Conservation (phyloP, 768 basidiomycete species). For the Termitomyces sp. region DNA sequence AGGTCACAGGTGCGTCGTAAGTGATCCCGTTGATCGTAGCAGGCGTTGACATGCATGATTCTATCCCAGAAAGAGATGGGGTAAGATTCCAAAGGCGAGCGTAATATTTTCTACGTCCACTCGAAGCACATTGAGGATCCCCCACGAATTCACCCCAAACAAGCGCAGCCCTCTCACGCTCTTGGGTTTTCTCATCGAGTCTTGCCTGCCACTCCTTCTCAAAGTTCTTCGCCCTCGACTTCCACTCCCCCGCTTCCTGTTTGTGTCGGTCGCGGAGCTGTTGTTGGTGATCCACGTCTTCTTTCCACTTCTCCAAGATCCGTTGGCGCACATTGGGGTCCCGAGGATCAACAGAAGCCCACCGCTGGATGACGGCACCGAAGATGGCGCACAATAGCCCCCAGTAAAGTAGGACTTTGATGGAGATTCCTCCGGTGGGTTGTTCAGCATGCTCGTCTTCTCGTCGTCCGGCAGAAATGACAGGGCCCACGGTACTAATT, state of each 20-base stretch:
- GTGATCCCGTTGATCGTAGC: conserved; percentile 13
- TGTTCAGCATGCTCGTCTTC: background rate
- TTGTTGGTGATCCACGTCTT: background rate
- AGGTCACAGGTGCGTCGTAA: conserved; percentile 6
- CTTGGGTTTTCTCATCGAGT: background rate
- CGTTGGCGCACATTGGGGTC: background rate
- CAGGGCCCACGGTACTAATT: no score
- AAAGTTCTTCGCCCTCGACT: background rate
- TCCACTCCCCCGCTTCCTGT: background rate
- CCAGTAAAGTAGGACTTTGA: background rate
- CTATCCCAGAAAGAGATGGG: conserved; percentile 1
- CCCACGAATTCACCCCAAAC: conserved; percentile 12
- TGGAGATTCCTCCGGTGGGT: background rate
- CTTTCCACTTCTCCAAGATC: background rate
- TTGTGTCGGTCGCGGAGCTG: background rate
- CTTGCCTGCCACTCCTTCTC: conserved; percentile 1
- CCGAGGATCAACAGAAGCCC: background rate
- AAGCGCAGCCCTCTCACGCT: conserved; percentile 4
- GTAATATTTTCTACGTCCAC: conserved; percentile 2
- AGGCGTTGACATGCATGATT: conserved; percentile 12
- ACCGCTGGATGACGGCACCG: background rate
- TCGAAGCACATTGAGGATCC: conserved; percentile 3
- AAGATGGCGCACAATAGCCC: background rate
- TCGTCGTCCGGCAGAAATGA: no score
- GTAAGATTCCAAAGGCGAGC: conserved; percentile 11